These are phyloP conservation scores for Tolypocladium pustulatum DNA, from an alignment of 2,329 filamentous ascomycete species.

Conservation along the genomic window DNA sequence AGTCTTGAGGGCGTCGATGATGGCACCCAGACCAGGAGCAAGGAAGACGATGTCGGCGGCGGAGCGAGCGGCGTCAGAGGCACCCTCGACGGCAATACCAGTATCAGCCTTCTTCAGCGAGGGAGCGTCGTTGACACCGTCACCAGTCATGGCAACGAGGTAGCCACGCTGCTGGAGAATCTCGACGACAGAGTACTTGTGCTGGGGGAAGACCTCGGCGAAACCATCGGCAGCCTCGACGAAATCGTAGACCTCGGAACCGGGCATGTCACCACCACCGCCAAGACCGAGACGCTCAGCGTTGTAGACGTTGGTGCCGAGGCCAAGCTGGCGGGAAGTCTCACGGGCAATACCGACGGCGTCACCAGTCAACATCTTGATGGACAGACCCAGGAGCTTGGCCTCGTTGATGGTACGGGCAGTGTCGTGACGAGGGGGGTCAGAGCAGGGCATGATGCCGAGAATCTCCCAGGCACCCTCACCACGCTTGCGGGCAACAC, in stretches of 20 bases:
- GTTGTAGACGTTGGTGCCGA: constrained; percentile 90
- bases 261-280: constrained; percentile 84
- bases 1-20: constrained; percentile 87
- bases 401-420: constrained; percentile 84
- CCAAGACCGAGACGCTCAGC: constrained; percentile 85
- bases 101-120: constrained; percentile 94
- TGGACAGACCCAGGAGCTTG: constrained; percentile 75
- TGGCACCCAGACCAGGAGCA: constrained; percentile 80
- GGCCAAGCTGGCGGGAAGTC: constrained; percentile 81
- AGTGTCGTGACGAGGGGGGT: constrained; percentile 84
- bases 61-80: constrained; percentile 81
- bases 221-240: constrained; percentile 93
- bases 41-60: constrained; percentile 92
- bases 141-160: constrained; percentile 91
- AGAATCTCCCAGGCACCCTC: constrained; percentile 81
- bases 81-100: constrained; percentile 88
- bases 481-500: constrained; percentile 82
- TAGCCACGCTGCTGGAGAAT: constrained; percentile 90
- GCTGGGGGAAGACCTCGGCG: constrained; percentile 87
- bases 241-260: constrained; percentile 90
- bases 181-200: constrained; percentile 92
- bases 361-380: constrained; percentile 96
- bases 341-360: constrained; percentile 88
- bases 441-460: constrained; percentile 89
- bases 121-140: constrained; percentile 89